Base-by-base conservation (phyloP, 2,329 filamentous ascomycete species). In the Fulvia fulva region DNA sequence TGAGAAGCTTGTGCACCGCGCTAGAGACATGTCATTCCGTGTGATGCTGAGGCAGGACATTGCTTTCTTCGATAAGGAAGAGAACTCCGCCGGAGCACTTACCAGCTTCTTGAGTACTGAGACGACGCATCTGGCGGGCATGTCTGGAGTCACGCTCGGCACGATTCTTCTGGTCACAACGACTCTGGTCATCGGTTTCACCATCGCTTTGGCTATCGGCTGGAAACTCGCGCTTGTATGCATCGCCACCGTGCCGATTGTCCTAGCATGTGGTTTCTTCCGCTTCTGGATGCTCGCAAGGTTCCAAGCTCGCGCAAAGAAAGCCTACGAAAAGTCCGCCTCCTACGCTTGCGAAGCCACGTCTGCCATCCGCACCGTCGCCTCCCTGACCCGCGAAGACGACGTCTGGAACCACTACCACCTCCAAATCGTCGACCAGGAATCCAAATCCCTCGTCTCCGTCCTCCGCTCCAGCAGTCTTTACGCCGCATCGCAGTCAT, bases 321-420 rank as follows among this genome's bases (percentile, higher is more conserved):
- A 81, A 64, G 87, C 90, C 3, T 92, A 97, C 71, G 83, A 90
- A 70, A 78, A 82, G 57, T 93, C 90, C 58, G 93, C 93, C 7
- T 88, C 87, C 56, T 96, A 89, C 70, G 94, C 94, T 11, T 94
- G 92, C 49, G 94, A 99, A 74, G 92, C 92, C 45, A 96, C 95
- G 30, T 92, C 90, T 1, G 89, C 92, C 6, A 97, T 97, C 65
- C 88, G 93, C 53, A 97, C 94, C 1, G 92, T 97, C 9, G 93
- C 92, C 3, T 90, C 91, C 8, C 81, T 99, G 46, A 96, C 92
- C 0, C 85, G 93, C 9, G 94, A 99, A 75, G 75, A 83, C 0
- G 90, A 96, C 68, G 90, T 97, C 2, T 82, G 90, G 66, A 68
- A 75, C 1, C 81, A 86, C 53, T 99, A 95, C 77, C 87, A 83